These are phyloP conservation scores for Phalaenopsis hybrid DNA, from an alignment of 116 monocot species.

Conservation along the genomic window DNA sequence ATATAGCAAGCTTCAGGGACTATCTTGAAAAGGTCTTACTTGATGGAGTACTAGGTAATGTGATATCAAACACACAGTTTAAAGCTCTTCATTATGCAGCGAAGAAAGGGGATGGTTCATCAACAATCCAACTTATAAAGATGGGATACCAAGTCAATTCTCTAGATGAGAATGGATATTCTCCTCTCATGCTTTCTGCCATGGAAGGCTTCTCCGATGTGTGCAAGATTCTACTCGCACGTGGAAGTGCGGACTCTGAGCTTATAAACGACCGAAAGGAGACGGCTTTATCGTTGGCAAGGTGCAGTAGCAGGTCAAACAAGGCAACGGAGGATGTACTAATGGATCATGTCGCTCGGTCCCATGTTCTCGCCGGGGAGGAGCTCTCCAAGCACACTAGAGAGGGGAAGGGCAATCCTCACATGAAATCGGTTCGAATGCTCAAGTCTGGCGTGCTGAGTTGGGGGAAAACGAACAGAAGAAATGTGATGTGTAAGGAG, in stretches of 20 bases:
- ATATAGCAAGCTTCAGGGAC: slow-evolving; percentile 5
- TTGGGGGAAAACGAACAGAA: slow-evolving; percentile 37
- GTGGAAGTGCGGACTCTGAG: slow-evolving; percentile 28
- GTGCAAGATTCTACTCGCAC: slow-evolving; percentile 32
- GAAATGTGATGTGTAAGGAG: slow-evolving; percentile 48
- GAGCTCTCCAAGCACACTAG: slow-evolving; percentile 43
- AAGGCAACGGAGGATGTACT: slow-evolving; percentile 33
- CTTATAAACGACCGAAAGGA: slow-evolving; percentile 27
- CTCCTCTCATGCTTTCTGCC: slow-evolving; percentile 50
- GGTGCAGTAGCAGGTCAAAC: slow-evolving; percentile 20
- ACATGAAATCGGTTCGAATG: slow-evolving; percentile 38
- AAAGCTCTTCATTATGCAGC: slow-evolving; percentile 49
- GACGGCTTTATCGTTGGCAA: slow-evolving; percentile 42
- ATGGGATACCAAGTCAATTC: slow-evolving; percentile 35
- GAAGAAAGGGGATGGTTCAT: slow-evolving; percentile 34
- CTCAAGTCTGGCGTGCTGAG: slow-evolving; percentile 37
- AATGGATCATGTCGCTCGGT: slow-evolving; percentile 35
- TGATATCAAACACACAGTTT: slow-evolving; percentile 23
- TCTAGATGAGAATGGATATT: slow-evolving; percentile 43
- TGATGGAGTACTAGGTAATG: slow-evolving; percentile 27
- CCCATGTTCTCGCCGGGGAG: slow-evolving; percentile 35
- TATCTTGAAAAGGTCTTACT: slow-evolving; percentile 40
- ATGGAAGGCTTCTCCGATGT: slow-evolving; percentile 32
- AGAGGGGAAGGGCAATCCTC: slow-evolving; percentile 31
- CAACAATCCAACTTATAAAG: slow-evolving; percentile 40